A percentile compares a stretch with the other conserved stretches of the same genome.
phyloP scores from a whole-genome alignment of 163 green algal species.

The Chlamydomonas reinhardtii region DNA sequence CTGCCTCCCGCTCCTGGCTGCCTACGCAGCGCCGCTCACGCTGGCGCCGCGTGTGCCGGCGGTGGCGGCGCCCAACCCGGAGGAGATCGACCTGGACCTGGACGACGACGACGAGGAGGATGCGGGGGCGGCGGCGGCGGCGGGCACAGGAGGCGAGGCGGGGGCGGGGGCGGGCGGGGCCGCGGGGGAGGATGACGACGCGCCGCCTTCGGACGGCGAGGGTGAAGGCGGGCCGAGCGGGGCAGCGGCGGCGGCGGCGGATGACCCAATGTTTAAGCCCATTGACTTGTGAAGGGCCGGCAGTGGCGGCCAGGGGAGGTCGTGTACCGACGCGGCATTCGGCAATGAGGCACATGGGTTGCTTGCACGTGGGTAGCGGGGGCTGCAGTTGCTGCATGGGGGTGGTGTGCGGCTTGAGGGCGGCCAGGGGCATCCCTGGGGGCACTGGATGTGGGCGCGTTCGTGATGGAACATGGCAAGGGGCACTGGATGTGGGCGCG shows the following conservation, averaged over 20 bases:
- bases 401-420: too few relatives aligned
- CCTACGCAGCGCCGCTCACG: background rate
- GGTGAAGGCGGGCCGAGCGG: background rate
- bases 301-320: too few relatives aligned
- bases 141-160: background rate
- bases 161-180: background rate
- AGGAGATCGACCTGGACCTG: constrained; percentile 76
- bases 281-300: background rate
- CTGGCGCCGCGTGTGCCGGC: background rate
- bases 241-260: background rate
- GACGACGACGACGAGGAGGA: constrained; percentile 44
- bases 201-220: constrained; percentile 24
- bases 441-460: too few relatives aligned
- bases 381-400: too few relatives aligned
- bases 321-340: too few relatives aligned
- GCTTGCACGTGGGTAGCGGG: too few relatives aligned
- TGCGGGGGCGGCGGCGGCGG: background rate
- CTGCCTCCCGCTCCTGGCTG: background rate
- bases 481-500: too few relatives aligned
- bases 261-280: constrained; percentile 50
- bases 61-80: constrained; percentile 61
- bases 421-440: too few relatives aligned
- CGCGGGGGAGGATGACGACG: constrained; percentile 61
- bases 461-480: too few relatives aligned
- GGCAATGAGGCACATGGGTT: too few relatives aligned